These are phyloP conservation scores for Alternaria sp. DNA, from an alignment of 2,329 filamentous ascomycete genomes.

Conservation along the genomic window DNA sequence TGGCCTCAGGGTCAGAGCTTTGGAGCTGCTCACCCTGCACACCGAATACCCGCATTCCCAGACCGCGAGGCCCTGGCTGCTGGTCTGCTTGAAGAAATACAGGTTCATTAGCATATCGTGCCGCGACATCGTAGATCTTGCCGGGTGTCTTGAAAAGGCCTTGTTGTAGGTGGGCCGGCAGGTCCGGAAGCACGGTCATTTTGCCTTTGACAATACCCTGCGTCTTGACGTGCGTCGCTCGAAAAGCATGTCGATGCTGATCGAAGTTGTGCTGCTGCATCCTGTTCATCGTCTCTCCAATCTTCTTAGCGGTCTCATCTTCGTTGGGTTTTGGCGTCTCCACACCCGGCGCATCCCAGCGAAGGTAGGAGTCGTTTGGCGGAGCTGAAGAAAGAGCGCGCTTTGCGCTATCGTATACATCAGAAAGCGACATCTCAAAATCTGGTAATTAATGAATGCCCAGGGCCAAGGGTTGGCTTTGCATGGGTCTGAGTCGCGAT, in stretches of 20 bases:
- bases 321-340: slow-evolving; percentile 41
- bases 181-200: slow-evolving; percentile 12
- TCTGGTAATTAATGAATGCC: neutral
- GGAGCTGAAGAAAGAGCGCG: slow-evolving; percentile 24
- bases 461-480: neutral
- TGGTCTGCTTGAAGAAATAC: slow-evolving; percentile 48
- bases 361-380: slow-evolving; percentile 28
- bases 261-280: slow-evolving; percentile 52
- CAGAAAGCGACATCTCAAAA: slow-evolving; percentile 8
- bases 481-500: neutral
- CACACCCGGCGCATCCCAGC: slow-evolving; percentile 44
- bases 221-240: slow-evolving; percentile 43
- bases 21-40: slow-evolving; percentile 38
- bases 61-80: slow-evolving; percentile 20
- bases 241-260: slow-evolving; percentile 46
- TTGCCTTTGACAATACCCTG: slow-evolving; percentile 32
- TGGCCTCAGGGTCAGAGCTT: slow-evolving; percentile 11
- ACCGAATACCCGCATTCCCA: slow-evolving; percentile 45
- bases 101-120: slow-evolving; percentile 47
- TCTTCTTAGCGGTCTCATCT: slow-evolving; percentile 43
- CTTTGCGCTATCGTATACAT: slow-evolving; percentile 15
- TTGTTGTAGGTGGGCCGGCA: slow-evolving; percentile 44
- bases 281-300: slow-evolving; percentile 46
- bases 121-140: slow-evolving; percentile 42
- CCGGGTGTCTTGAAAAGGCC: slow-evolving; percentile 45